phyloP scores from a whole-genome alignment of 2,329 filamentous ascomycete genomes.

The Paracorniculantispora psalliotae region DNA sequence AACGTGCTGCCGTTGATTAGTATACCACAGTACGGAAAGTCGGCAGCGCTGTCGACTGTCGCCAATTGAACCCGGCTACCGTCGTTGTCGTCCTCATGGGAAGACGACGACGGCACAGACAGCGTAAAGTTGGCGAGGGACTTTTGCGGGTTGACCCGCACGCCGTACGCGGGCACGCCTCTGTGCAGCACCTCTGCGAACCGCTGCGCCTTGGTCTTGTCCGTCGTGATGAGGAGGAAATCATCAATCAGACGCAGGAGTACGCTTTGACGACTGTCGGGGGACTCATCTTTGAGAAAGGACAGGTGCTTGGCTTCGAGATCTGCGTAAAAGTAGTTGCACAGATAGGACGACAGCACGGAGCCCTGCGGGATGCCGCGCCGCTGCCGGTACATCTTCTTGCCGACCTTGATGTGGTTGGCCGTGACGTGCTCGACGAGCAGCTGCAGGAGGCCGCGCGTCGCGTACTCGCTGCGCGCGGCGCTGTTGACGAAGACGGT shows the following conservation, averaged over 20 bases:
- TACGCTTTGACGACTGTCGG: slow-evolving; percentile 40
- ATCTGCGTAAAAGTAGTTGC: slow-evolving; percentile 93
- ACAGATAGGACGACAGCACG: slow-evolving; percentile 77
- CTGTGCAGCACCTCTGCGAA: slow-evolving; percentile 79
- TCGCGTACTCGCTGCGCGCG: slow-evolving; percentile 51
- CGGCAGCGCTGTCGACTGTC: slow-evolving; percentile 33
- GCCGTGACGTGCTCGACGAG: slow-evolving; percentile 73
- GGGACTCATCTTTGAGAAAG: slow-evolving; percentile 48
- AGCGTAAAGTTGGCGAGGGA: slow-evolving; percentile 80
- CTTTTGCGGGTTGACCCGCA: slow-evolving; percentile 71
- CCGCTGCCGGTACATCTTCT: slow-evolving; percentile 82
- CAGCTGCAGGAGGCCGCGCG: slow-evolving; percentile 60
- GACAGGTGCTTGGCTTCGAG: slow-evolving; percentile 65
- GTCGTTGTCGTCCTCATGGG: background rate
- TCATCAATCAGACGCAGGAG: slow-evolving; percentile 86
- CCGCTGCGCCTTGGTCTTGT: slow-evolving; percentile 57
- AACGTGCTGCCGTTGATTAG: slow-evolving; percentile 70
- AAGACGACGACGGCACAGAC: slow-evolving; percentile 34
- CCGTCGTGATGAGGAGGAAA: slow-evolving; percentile 80
- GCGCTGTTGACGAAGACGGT: slow-evolving; percentile 74
- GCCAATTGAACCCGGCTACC: slow-evolving; percentile 41
- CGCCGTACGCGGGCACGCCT: slow-evolving; percentile 75
- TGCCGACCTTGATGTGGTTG: slow-evolving; percentile 85
- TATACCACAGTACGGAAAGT: slow-evolving; percentile 88
- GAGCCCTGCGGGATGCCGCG: slow-evolving; percentile 91